Conservation (phyloP, 805 yeast species). For the Monosporozyma aerobia region DNA sequence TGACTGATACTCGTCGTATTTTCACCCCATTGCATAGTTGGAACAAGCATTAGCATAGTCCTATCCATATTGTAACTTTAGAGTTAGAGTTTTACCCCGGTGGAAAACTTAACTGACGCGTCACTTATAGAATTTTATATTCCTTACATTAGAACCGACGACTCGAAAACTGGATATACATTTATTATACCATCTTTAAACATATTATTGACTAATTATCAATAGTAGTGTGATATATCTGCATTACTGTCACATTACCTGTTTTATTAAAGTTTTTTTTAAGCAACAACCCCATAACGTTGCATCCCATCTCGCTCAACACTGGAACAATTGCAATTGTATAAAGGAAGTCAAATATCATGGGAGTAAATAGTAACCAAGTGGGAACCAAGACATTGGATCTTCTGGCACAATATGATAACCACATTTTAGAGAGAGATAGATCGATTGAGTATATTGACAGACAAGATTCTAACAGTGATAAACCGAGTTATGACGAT, state of each 20-base stretch:
- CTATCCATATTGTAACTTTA: background rate
- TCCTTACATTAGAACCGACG: background rate
- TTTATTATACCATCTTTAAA: background rate
- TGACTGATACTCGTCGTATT: background rate
- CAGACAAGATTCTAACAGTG: conserved; percentile 6
- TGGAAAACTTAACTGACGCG: background rate
- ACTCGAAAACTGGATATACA: background rate
- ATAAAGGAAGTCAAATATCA: background rate
- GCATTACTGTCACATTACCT: background rate
- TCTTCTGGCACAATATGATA: conserved; percentile 24
- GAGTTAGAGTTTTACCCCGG: background rate
- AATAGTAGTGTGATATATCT: background rate
- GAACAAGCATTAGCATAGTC: background rate
- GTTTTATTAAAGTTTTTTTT: background rate
- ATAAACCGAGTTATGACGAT: conserved; percentile 22
- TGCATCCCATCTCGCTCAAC: background rate
- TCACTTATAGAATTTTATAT: background rate
- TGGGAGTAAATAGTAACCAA: background rate
- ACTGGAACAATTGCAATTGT: background rate
- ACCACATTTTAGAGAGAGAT: conserved; percentile 23
- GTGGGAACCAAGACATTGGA: conserved; percentile 14
- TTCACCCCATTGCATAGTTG: background rate
- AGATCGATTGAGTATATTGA: conserved; percentile 23
- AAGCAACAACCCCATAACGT: background rate
- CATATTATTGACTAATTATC: background rate